Conservation (phyloP, 352 stramenopile species). For the Globisporangium acanthophoron region DNA sequence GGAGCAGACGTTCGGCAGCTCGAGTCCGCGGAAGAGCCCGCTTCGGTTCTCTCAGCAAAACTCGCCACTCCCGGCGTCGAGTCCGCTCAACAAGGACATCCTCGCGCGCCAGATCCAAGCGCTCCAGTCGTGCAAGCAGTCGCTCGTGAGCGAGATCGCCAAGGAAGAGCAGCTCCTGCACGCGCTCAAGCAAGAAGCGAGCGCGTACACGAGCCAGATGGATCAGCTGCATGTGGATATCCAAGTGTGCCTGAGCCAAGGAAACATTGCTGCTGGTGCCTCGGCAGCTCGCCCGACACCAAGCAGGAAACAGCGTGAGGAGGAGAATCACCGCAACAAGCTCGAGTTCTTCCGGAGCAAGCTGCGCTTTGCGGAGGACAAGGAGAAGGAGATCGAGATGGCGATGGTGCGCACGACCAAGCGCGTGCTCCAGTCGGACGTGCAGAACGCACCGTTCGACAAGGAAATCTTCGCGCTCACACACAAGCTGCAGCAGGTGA, state of each 20-base stretch:
- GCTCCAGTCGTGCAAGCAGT: slow-evolving; percentile 64
- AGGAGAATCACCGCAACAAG: slow-evolving; percentile 34
- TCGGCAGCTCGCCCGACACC: slow-evolving; percentile 2
- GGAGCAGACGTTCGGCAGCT: slow-evolving; percentile 12
- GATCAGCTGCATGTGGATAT: slow-evolving; percentile 48
- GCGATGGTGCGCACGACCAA: slow-evolving; percentile 72
- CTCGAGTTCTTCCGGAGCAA: slow-evolving; percentile 60
- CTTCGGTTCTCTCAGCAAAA: not conserved
- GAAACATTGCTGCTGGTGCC: slow-evolving; percentile 1
- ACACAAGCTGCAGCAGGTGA: slow-evolving; percentile 66
- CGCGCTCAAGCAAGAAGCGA: slow-evolving; percentile 42
- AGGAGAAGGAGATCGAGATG: slow-evolving; percentile 65
- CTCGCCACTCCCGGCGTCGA: not conserved
- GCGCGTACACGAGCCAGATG: slow-evolving; percentile 40
- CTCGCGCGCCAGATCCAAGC: slow-evolving; percentile 49
- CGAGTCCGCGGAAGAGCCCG: slow-evolving; percentile 5
- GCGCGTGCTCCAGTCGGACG: slow-evolving; percentile 46
- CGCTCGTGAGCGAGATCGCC: slow-evolving; percentile 48
- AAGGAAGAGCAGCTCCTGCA: slow-evolving; percentile 64
- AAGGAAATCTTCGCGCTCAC: slow-evolving; percentile 77
- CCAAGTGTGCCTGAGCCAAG: slow-evolving; percentile 30
- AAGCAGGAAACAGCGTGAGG: slow-evolving; percentile 27
- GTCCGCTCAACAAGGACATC: slow-evolving; percentile 34
- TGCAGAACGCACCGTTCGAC: slow-evolving; percentile 46
- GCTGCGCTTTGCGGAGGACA: slow-evolving; percentile 52